Evolutionary conservation across 2,329 filamentous ascomycete genomes (phyloP), one percentile per base, ranked within the genome.

Genomic region (Mariannaea elegans): DNA sequence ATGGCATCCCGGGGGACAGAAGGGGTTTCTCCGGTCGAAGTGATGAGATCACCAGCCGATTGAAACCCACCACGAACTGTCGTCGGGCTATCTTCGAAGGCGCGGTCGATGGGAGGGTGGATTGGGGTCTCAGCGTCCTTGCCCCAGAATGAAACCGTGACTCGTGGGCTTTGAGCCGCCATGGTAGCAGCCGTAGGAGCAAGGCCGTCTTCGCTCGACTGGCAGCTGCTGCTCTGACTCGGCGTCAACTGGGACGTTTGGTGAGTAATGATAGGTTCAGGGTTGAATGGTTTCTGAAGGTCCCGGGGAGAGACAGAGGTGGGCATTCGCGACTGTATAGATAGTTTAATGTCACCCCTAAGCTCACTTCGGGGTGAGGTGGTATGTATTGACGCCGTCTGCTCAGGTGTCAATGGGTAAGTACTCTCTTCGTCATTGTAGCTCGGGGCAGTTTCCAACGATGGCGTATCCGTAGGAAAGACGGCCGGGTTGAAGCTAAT

Each of bases 131-230:
- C 70, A 39, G 73, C 77, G 54, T 78, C 82, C 61, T 77, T 78
- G 44, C 80, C 83, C 82, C 82, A 87, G 62, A 84, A 75, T 1
- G 85, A 87, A 46, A 87, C 82, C 6, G 81, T 85, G 18, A 87
- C 82, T 24, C 80, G 79, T 7, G 85, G 84, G 67, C 85, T 87
- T 59, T 78, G 80, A 18, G 75, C 71, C 29, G 77, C 72, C 80
- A 83, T 84, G 52, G 74, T 67, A 48, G 76, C 67, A 8, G 76
- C 67, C 42, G 73, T 72, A 2, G 78, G 75, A 4, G 73, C 77
- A 32, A 79, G 66, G 39, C 77, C 78, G 68, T 84, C 83, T 67
- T 85, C 82, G 59, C 82, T 84, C 4, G 84, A 83, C 52, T 75
- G 77, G 46, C 78, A 79, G 63, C 79, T 84, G 59, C 77, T 80